These are phyloP conservation scores for Clausena lansium DNA, from an alignment of 345 rosid genomes.

Conservation along the genomic window DNA sequence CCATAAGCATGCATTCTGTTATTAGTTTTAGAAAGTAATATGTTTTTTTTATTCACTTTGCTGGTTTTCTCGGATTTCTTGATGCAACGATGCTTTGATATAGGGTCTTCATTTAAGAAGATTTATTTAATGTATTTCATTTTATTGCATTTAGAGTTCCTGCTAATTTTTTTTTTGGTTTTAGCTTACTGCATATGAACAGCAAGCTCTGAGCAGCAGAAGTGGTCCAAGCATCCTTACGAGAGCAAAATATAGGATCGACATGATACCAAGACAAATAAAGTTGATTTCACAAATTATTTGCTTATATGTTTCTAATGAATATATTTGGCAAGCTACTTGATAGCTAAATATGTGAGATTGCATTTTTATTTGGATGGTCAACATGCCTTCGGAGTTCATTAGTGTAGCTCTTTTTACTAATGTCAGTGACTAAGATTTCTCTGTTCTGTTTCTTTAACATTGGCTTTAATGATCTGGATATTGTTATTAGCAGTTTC, in stretches of 20 bases:
- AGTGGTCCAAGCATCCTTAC: conserved; percentile 45
- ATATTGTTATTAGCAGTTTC: neutral
- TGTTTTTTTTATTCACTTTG: neutral
- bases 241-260: conserved; percentile 62
- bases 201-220: conserved; percentile 50
- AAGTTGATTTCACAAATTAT: conserved; percentile 53
- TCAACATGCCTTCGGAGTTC: neutral
- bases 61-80: neutral
- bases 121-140: neutral
- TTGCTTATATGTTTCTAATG: conserved; percentile 10
- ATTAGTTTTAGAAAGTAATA: neutral
- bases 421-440: neutral
- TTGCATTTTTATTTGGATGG: neutral
- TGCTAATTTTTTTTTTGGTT: conserved; percentile 5
- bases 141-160: neutral
- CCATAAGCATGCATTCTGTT: neutral
- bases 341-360: neutral
- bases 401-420: neutral
- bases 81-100: neutral
- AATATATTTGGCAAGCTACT: conserved; percentile 11
- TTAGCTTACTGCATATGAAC: conserved; percentile 16
- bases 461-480: neutral
- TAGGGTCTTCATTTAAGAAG: neutral
- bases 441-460: neutral
- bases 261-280: conserved; percentile 51